These are phyloP conservation scores for Coniochaeta pulveracea DNA, from an alignment of 2,329 filamentous ascomycete genomes.

Conservation along the genomic window DNA sequence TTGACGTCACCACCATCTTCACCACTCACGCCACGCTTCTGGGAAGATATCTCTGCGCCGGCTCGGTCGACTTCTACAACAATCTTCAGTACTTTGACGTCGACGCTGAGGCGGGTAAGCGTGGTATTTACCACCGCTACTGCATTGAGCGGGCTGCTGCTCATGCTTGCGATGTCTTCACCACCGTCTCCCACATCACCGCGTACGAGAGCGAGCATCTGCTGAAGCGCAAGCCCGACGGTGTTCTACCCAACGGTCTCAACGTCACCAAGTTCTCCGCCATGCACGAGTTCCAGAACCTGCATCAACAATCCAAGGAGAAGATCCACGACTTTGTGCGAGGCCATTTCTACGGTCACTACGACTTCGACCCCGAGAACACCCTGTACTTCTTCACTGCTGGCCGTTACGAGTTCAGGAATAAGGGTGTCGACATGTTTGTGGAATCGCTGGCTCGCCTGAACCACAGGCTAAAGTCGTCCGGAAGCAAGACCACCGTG, in stretches of 20 bases:
- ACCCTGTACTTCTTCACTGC: conserved; percentile 97
- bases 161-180: conserved; percentile 92
- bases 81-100: conserved; percentile 96
- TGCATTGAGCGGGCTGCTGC: conserved; percentile 93
- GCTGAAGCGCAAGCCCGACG: conserved; percentile 93
- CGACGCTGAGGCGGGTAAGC: conserved; percentile 91
- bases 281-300: conserved; percentile 96
- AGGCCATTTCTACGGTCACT: conserved; percentile 96
- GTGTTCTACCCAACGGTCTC: conserved; percentile 88
- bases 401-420: conserved; percentile 93
- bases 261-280: conserved; percentile 99
- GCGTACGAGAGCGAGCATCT: conserved; percentile 97
- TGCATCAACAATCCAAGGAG: conserved; percentile 92
- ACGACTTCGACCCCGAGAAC: conserved; percentile 93
- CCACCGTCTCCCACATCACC: conserved; percentile 96
- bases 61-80: conserved; percentile 98
- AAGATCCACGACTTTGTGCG: conserved; percentile 98
- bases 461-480: conserved; percentile 81
- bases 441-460: conserved; percentile 90
- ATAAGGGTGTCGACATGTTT: conserved; percentile 99
- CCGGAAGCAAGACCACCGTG: conserved; percentile 83
- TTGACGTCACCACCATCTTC: conserved; percentile 96
- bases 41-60: conserved; percentile 90
- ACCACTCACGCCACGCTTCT: conserved; percentile 95
- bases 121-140: conserved; percentile 96